Base-by-base conservation (phyloP, 345 rosid genomes). In the Murraya koenigii region DNA sequence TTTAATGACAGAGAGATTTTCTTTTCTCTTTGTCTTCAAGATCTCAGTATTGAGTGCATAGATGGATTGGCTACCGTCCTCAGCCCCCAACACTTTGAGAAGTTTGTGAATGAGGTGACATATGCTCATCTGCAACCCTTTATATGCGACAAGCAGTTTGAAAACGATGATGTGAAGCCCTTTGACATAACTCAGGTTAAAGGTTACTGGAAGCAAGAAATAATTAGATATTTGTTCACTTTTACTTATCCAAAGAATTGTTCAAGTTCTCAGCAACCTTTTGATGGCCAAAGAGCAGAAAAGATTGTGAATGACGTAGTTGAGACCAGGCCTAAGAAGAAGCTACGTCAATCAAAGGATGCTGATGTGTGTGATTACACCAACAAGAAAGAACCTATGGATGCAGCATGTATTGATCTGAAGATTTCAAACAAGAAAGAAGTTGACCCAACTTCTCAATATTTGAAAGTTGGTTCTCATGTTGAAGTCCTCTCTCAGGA, bases 61-160 rank as follows among this genome's bases (percentile, higher is more conserved):
- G 94, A 94, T 92, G 97, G 93, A 72, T 77, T 89, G 89, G 97
- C 96, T 75, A 87, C 90, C 47, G 90, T 94, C 77, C 95, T 94
- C 78, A 82, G 93, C 80, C 94, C 91, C 58, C 84, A 83, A 72
- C 97, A 94, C 69, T 89, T 89, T 33, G 86, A 87, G 83, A 90
- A 88, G 81, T 84, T 81, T 73, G 76, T 61, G 52, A 85, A 85
- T 67, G 85, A 71, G 80, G 82, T 80, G 7, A 75, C 20, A 32
- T 78, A 78, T 67, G 79, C 75, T 66, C 82, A 44, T 78, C 58
- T 54, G 78, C 84, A 87, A 75, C 85, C 90, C 61, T 92, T 87
- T 80, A 84, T 92, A 52, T 94, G 98, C 83, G 79, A 77, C 78
- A 85, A 88, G 79, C 79, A 79, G 87, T 91, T 90, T 59, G 90